Percentiles rank a stretch among this genome's conserved stretches.
Evolutionary conservation across 148 eudicot genomes (phyloP).

Genomic region (Diospyros lotus): DNA sequence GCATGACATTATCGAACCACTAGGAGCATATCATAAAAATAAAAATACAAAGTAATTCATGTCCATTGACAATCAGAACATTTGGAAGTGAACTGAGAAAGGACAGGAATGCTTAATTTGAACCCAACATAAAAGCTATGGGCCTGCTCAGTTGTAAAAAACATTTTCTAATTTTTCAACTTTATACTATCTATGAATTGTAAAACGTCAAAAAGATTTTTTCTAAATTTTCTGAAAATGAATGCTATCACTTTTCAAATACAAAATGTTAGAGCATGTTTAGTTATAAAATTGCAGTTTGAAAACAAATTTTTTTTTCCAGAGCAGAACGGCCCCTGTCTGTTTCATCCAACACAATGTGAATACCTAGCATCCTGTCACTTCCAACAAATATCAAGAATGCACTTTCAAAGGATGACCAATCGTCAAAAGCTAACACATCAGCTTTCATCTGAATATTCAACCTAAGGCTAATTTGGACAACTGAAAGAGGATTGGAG

Average conservation of each 20-base stretch:
- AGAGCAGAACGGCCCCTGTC: too few species aligned
- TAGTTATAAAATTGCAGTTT: too few species aligned
- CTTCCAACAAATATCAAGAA: background rate
- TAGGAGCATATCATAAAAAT: background rate
- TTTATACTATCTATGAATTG: too few species aligned
- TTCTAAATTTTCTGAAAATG: too few species aligned
- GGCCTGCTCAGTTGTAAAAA: too few species aligned
- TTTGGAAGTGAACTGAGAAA: background rate
- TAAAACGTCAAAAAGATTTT: too few species aligned
- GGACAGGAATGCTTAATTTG: background rate
- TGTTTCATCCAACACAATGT: background rate
- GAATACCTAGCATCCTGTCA: constrained; percentile 3
- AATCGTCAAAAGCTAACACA: background rate
- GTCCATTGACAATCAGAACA: background rate
- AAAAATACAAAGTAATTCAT: background rate
- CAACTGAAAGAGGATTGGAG: background rate
- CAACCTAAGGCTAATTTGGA: too few species aligned
- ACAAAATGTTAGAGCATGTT: too few species aligned
- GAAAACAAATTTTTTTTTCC: too few species aligned
- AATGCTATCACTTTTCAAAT: too few species aligned
- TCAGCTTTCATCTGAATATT: background rate
- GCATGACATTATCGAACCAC: background rate
- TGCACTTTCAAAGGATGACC: background rate
- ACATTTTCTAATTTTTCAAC: too few species aligned
- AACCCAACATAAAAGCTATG: background rate